These are phyloP conservation scores for Smallanthus sonchifolius DNA, from an alignment of 129 eudicot species.

Conservation along the genomic window DNA sequence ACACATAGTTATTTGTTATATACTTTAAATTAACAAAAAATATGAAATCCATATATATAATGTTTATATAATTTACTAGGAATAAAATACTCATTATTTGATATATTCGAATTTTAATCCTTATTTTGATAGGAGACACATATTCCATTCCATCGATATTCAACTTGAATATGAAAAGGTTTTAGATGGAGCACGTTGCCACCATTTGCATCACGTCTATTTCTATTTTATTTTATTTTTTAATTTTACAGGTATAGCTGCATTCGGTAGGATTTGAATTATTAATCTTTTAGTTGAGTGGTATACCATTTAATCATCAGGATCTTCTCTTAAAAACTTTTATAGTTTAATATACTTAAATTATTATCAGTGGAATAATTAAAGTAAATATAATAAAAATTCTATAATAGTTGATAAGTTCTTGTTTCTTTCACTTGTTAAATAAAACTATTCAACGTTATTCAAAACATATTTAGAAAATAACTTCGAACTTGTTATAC, in stretches of 20 bases:
- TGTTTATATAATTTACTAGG: background rate
- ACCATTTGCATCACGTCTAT: constrained; percentile 1
- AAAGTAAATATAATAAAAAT: no score
- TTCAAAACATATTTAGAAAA: background rate
- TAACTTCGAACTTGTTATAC: background rate
- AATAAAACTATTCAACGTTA: no score
- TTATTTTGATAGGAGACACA: background rate
- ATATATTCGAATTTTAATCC: background rate
- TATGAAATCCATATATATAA: background rate
- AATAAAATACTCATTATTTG: background rate
- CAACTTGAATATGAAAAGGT: constrained; percentile 21
- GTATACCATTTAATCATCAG: no score
- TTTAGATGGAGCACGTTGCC: constrained; percentile 21
- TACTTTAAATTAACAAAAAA: no score
- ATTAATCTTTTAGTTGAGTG: no score
- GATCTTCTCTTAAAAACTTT: no score
- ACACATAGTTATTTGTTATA: background rate
- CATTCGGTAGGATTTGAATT: no score
- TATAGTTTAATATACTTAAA: no score
- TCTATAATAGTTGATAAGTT: no score
- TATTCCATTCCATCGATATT: constrained; percentile 2
- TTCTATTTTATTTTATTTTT: background rate
- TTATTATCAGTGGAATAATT: no score
- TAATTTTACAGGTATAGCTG: no score
- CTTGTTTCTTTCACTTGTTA: no score